These are phyloP conservation scores for Mycena citricolor DNA, from an alignment of 1,284 basidiomycete genomes.

Conservation along the genomic window DNA sequence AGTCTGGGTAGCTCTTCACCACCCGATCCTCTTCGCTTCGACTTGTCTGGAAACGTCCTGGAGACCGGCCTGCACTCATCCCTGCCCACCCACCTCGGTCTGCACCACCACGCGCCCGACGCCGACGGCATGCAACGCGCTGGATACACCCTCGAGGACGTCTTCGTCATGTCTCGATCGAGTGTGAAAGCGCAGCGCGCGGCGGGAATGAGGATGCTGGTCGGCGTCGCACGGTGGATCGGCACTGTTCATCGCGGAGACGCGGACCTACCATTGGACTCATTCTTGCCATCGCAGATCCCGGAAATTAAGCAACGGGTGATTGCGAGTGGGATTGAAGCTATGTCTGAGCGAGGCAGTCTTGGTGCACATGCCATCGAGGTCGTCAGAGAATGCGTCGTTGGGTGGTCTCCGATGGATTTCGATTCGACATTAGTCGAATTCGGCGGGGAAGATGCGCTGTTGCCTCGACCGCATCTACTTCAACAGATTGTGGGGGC, in stretches of 20 bases:
- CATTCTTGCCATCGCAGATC: constrained; percentile 37
- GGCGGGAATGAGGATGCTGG: constrained; percentile 77
- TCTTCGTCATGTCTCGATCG: constrained; percentile 81
- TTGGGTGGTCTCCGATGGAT: constrained; percentile 50
- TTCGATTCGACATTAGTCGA: constrained; percentile 51
- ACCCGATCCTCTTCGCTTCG: constrained; percentile 57
- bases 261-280: constrained; percentile 25
- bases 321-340: constrained; percentile 64
- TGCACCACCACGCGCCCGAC: constrained; percentile 79
- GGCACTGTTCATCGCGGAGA: constrained; percentile 36
- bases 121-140: constrained; percentile 64
- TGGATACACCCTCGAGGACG: constrained; percentile 87
- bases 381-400: constrained; percentile 68
- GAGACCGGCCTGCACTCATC: constrained; percentile 46
- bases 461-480: constrained; percentile 17
- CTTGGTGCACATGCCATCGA: constrained; percentile 68
- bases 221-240: constrained; percentile 47
- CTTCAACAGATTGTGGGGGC: constrained; percentile 18
- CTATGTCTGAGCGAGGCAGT: constrained; percentile 64
- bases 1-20: constrained; percentile 22
- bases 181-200: constrained; percentile 84
- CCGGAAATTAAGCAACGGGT: constrained; percentile 55
- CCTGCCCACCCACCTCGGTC: constrained; percentile 79
- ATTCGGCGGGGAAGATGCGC: constrained; percentile 29
- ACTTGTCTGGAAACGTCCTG: constrained; percentile 71